Evolutionary conservation across 176 grass and related monocot genomes (phyloP), one percentile per base, ranked within the genome.

Genomic region (Paspalum vaginatum): DNA sequence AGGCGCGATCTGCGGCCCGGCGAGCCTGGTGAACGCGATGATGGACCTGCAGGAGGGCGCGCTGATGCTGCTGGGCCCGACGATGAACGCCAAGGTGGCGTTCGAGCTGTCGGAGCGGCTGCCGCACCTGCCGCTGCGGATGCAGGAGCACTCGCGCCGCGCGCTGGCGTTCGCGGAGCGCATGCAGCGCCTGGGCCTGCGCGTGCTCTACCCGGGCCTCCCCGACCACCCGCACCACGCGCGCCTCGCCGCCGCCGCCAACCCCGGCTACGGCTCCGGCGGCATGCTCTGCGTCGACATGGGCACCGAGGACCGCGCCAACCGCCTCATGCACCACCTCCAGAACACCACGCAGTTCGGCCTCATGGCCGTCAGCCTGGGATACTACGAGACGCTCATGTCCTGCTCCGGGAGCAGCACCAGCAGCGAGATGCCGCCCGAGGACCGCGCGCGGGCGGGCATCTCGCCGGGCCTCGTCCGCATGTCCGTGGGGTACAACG

Each of bases 301-400:
- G 95, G 90, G 85, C 83, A 79, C 88, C 8, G 95, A 95, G 86
- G 95, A 98, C 48, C 92, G 92, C 25, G 95, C 95, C 47, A 95
- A 95, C 70, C 86, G 81, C 42, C 92, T 98, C 15, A 98, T 98
- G 95, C 79, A 98, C 78, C 92, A 93, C 91, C 90, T 98, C 54
- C 95, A 98, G 84, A 98, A 98, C 93, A 92, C 93, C 70, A 87
- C 92, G 65, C 92, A 93, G 86, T 98, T 98, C 60, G 95, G 95
- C 0, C 90, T 98, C 81, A 98, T 98, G 92, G 95, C 95, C 55
- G 95, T 98, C 77, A 98, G 95, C 85, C 78, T 98, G 7, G 95
- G 95, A 0, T 98, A 89, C 86, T 95, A 98, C 66, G 95, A 98
- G 83, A 98, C 95, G 0, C 92, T 98, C 79, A 98, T 98, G 95